Evolutionary conservation across 2,329 filamentous ascomycete genomes (phyloP).

Genomic region (Colletotrichum scovillei): DNA sequence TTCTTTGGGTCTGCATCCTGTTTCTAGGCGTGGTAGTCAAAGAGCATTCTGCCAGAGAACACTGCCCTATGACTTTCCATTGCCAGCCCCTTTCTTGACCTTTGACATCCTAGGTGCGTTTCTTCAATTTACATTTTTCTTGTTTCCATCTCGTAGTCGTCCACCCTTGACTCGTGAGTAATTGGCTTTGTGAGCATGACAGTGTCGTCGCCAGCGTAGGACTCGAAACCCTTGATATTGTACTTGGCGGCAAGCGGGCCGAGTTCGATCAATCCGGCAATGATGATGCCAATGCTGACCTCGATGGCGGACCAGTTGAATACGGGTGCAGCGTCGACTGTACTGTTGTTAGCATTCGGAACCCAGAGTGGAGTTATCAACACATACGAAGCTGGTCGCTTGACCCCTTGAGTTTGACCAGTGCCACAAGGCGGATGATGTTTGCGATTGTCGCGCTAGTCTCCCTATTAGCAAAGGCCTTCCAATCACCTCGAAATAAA

Average conservation of each 20-base stretch:
- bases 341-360: neutral
- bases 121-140: neutral
- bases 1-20: neutral
- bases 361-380: rapidly evolving
- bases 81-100: neutral
- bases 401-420: constrained; percentile 7
- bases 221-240: constrained; percentile 17
- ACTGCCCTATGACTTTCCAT: neutral
- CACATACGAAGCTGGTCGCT: constrained; percentile 16
- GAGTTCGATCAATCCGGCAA: constrained; percentile 24
- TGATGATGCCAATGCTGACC: constrained; percentile 27
- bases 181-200: neutral
- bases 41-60: neutral
- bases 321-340: constrained; percentile 25
- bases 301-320: constrained; percentile 28
- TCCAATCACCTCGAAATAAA: rapidly evolving
- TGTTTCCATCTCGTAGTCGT: constrained; percentile 10
- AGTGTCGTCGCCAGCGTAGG: neutral
- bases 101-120: neutral
- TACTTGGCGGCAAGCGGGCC: constrained; percentile 29
- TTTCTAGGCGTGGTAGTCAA: neutral
- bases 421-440: constrained; percentile 21
- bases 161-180: neutral
- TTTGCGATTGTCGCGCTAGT: constrained; percentile 24
- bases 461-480: neutral